Conservation (phyloP, 176 grass and related monocot species). For the Juncus effusus region DNA sequence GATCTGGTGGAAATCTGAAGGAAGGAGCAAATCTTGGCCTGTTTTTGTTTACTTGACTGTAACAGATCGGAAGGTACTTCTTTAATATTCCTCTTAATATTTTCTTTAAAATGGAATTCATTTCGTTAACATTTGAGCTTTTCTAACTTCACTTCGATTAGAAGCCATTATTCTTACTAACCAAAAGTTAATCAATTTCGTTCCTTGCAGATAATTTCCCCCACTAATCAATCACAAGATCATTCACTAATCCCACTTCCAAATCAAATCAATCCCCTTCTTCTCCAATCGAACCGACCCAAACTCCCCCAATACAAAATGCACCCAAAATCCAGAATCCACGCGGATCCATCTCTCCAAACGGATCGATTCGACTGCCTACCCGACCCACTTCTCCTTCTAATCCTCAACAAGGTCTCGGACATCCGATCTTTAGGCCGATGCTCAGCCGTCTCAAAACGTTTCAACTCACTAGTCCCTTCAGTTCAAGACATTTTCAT, state of each 20-base stretch:
- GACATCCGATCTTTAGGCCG: constrained; percentile 64
- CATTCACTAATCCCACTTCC: constrained; percentile 5
- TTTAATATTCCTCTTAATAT: background rate
- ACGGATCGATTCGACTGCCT: constrained; percentile 57
- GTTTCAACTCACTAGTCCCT: constrained; percentile 57
- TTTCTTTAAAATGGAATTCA: background rate
- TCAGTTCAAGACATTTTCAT: constrained; percentile 61
- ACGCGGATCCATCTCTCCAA: constrained; percentile 42
- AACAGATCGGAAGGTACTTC: constrained; percentile 23
- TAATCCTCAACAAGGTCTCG: constrained; percentile 76
- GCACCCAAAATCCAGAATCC: constrained; percentile 56
- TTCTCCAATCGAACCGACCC: background rate
- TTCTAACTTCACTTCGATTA: background rate
- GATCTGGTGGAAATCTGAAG: constrained; percentile 10
- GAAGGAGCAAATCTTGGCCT: constrained; percentile 10
- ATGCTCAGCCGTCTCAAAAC: constrained; percentile 66
- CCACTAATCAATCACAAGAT: constrained; percentile 1
- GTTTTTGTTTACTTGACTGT: background rate
- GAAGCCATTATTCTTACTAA: background rate
- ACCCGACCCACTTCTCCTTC: constrained; percentile 60
- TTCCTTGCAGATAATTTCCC: constrained; percentile 17
- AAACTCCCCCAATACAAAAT: constrained; percentile 23
- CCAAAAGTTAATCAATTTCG: background rate
- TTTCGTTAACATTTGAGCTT: constrained; percentile 16
- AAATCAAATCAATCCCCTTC: background rate